phyloP scores from a whole-genome alignment of 139 green algal genomes.

The Chlorella sp. region DNA sequence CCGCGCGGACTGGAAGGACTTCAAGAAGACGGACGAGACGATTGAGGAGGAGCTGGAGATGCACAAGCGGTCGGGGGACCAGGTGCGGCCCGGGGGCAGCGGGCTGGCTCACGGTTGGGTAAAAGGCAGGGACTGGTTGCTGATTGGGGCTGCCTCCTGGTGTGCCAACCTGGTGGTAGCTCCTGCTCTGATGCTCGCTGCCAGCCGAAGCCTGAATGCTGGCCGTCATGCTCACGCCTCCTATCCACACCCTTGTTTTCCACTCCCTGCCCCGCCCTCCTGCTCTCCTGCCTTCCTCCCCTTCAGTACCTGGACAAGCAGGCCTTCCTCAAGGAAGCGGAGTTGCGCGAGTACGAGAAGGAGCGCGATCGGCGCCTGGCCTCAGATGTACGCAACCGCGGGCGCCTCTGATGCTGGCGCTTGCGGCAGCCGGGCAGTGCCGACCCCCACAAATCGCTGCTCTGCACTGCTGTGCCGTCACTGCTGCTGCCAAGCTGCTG shows the following conservation, averaged over 20 bases:
- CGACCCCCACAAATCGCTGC: neutral
- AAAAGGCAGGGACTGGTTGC: too few species aligned
- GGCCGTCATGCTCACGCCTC: neutral
- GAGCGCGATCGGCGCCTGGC: conserved; percentile 82
- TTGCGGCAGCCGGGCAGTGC: neutral
- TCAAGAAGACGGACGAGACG: conserved; percentile 72
- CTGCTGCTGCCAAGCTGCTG: neutral
- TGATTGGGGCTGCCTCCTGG: too few species aligned
- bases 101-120: neutral
- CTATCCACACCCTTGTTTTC: too few species aligned
- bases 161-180: too few species aligned
- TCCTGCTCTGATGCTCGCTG: neutral
- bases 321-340: conserved; percentile 87
- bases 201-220: neutral
- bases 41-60: conserved; percentile 89
- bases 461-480: neutral
- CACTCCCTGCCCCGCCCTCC: neutral
- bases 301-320: conserved; percentile 84
- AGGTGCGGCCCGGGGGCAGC: neutral
- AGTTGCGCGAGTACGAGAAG: conserved; percentile 89
- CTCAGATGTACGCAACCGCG: conserved; percentile 67
- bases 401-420: conserved; percentile 39
- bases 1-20: conserved; percentile 84
- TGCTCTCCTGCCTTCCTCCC: neutral
- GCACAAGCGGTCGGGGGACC: conserved; percentile 71